Evolutionary conservation across 768 basidiomycete species (phyloP), one percentile per base, ranked within the genome.

Genomic region (Lactifluus volemus): DNA sequence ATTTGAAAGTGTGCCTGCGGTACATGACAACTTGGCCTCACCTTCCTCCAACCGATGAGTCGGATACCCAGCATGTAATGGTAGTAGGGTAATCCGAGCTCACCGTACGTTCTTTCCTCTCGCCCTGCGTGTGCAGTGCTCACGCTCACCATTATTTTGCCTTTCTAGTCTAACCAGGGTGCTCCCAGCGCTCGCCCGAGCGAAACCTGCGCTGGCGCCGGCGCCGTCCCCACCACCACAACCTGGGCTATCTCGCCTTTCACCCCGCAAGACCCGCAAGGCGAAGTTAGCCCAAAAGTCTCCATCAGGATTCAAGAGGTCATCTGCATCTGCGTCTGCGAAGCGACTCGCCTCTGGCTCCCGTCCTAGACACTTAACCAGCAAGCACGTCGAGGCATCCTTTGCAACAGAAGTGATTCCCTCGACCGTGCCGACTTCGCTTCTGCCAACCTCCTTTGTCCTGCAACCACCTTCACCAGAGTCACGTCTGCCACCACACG

Each of bases 391-490:
- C 15, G 73, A 76, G 55, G 77, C 79, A 21, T 71, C 81, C 10
- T 81, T n/a, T 77, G 80, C 82, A 63, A 82, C 81, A 42, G 82
- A 83, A 65, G 71, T 81, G 21, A 78, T 81, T 38, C 75, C 76
- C 4, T 68, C 70, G 32, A 59, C 50, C 2, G 67, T 68, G 14
- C 53, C 64, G 15, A 54, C 68, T 4, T 68, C 69, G 4, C 58
- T 86, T 38, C 77, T 89, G n/a, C n/a, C n/a, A n/a, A n/a, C 21
- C 9, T 80, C 86, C 14, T 92, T 92, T 63, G 84, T 88, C 1
- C 79, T 92, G 4, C 89, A 89, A 14, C 88, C 88, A 2, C 88
- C 85, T 2, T 88, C 87, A 8, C 89, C 88, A 14, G 78, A 79
- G 21, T 80, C 88, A 1, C 81, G 84, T 2, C 70, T 89, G 29